A percentile compares a stretch with the other conserved stretches of the same genome.
These are phyloP conservation scores for Trichoderma asperelloides DNA, from an alignment of 495 filamentous ascomycete genomes.

Conservation along the genomic window DNA sequence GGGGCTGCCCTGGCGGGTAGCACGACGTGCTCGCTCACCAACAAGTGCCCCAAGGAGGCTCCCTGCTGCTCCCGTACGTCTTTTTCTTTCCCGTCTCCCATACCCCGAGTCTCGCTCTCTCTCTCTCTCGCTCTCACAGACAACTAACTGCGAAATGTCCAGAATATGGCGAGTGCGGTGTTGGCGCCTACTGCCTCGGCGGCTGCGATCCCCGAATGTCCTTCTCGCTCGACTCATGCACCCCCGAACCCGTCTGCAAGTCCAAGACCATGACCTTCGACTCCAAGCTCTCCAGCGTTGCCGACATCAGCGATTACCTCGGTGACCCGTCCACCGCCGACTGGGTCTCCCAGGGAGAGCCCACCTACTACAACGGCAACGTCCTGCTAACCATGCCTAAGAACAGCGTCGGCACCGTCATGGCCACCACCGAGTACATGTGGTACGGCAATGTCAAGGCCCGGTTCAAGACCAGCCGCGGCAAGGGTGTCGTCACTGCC, in stretches of 20 bases:
- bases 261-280: conserved; percentile 61
- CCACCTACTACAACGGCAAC: conserved; percentile 50
- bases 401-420: conserved; percentile 73
- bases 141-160: too few relatives aligned
- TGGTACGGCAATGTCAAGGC: conserved; percentile 95
- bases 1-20: neutral
- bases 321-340: conserved; percentile 69
- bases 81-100: neutral
- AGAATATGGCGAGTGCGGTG: conserved; percentile 93
- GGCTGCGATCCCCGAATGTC: conserved; percentile 87
- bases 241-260: conserved; percentile 76
- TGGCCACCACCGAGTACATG: conserved; percentile 81
- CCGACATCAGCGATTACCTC: conserved; percentile 68
- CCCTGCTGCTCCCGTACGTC: conserved; percentile 92
- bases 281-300: conserved; percentile 52
- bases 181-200: conserved; percentile 90
- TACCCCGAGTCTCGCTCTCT: neutral
- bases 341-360: conserved; percentile 80
- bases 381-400: conserved; percentile 81
- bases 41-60: conserved; percentile 61
- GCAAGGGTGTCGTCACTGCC: conserved; percentile 81
- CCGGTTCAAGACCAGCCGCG: conserved; percentile 75
- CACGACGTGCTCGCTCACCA: conserved; percentile 33
- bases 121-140: too few relatives aligned
- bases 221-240: conserved; percentile 71